A percentile compares a stretch with the other conserved stretches of the same genome.
Evolutionary conservation across 768 basidiomycete species (phyloP).

Genomic region (Phaeotremella fagi): DNA sequence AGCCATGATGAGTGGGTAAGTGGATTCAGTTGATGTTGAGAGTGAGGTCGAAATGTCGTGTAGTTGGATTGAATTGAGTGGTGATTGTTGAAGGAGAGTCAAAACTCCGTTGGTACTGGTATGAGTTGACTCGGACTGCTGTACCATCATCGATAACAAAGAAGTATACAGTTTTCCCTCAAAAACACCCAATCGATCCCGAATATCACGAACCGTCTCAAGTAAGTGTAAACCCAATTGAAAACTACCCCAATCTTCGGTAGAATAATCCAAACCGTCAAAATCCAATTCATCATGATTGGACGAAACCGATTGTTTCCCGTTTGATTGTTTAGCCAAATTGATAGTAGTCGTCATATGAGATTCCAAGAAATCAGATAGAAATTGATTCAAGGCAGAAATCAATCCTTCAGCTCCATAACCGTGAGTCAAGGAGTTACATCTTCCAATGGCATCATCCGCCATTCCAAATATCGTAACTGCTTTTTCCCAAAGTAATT

Average conservation of each 20-base stretch:
- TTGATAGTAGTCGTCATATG: conserved; percentile 3
- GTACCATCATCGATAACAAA: conserved; percentile 61
- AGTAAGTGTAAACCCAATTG: conserved; percentile 77
- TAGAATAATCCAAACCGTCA: conserved; percentile 66
- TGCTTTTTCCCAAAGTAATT: conserved; percentile 67
- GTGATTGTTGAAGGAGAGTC: conserved; percentile 69
- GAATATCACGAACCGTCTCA: conserved; percentile 68
- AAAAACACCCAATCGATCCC: conserved; percentile 63
- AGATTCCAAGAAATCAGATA: conserved; percentile 62
- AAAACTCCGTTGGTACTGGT: conserved; percentile 55
- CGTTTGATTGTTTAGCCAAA: background rate
- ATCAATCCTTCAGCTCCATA: conserved; percentile 74
- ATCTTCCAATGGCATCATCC: conserved; percentile 73
- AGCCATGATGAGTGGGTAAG: conserved; percentile 3
- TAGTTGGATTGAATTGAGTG: conserved; percentile 75
- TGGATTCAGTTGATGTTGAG: conserved; percentile 5
- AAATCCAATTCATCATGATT: conserved; percentile 55
- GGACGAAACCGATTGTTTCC: background rate
- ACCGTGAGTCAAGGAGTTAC: conserved; percentile 78
- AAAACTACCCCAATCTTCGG: conserved; percentile 82
- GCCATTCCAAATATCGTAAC: conserved; percentile 69
- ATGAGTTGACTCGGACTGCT: conserved; percentile 50
- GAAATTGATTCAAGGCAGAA: conserved; percentile 64
- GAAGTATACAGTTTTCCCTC: conserved; percentile 64
- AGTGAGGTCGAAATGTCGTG: conserved; percentile 44